These are phyloP conservation scores for Candida patagonica DNA, from an alignment of 805 yeast genomes.

Conservation along the genomic window DNA sequence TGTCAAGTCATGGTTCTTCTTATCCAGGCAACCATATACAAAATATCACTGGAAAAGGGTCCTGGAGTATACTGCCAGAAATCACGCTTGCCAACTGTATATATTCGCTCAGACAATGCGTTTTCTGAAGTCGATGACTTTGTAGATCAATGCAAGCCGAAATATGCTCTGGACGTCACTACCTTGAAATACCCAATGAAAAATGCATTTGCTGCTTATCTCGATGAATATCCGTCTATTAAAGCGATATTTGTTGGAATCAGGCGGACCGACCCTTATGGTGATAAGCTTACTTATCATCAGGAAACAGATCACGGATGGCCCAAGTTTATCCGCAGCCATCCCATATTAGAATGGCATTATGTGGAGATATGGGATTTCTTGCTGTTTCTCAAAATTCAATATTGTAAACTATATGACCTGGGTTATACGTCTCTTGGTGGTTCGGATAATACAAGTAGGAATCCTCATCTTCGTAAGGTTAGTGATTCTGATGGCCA, in stretches of 20 bases:
- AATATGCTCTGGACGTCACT: conserved; percentile 45
- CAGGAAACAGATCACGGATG: conserved; percentile 82
- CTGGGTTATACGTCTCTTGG: conserved; percentile 87
- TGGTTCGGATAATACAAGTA: conserved; percentile 58
- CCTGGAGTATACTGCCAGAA: conserved; percentile 13
- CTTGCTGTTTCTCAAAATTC: conserved; percentile 44
- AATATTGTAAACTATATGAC: conserved; percentile 72
- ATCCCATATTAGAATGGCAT: conserved; percentile 85
- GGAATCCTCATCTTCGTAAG: conserved; percentile 51
- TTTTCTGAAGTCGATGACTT: conserved; percentile 65
- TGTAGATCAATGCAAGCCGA: conserved; percentile 42
- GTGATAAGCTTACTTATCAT: conserved; percentile 45
- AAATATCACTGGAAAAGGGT: conserved; percentile 17
- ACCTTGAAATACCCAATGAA: conserved; percentile 40
- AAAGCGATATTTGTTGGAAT: conserved; percentile 81
- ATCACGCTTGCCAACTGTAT: conserved; percentile 46
- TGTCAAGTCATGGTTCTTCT: conserved; percentile 81
- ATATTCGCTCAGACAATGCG: conserved; percentile 64
- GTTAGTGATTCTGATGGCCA: conserved; percentile 20
- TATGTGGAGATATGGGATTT: conserved; percentile 78
- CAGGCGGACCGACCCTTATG: conserved; percentile 80
- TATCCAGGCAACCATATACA: conserved; percentile 46
- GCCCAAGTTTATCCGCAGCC: conserved; percentile 79
- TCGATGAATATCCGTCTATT: conserved; percentile 43
- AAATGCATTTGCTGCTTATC: conserved; percentile 58